phyloP scores from a whole-genome alignment of 2,329 filamentous ascomycete genomes.

The Ascomycota sp. region DNA sequence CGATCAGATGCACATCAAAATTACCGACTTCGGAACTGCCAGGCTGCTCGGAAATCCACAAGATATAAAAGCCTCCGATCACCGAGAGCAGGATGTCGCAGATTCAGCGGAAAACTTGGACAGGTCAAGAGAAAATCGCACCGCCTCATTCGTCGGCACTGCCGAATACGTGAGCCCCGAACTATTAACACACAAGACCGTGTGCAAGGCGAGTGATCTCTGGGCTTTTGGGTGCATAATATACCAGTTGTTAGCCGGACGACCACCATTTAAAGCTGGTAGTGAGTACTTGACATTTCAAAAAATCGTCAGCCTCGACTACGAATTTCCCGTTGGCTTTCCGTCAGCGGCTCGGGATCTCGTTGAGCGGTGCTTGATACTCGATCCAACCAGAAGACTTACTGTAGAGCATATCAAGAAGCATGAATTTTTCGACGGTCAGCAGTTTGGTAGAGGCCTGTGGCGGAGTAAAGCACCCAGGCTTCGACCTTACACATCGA shows the following conservation, averaged over 20 bases:
- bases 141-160: slow-evolving; percentile 90
- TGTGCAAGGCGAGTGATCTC: slow-evolving; percentile 90
- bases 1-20: slow-evolving; percentile 93
- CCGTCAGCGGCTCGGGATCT: slow-evolving; percentile 71
- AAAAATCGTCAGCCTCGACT: slow-evolving; percentile 88
- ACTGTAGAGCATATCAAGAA: slow-evolving; percentile 94
- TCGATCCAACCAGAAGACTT: slow-evolving; percentile 67
- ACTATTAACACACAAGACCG: slow-evolving; percentile 87
- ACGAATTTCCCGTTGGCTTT: slow-evolving; percentile 80
- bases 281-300: slow-evolving; percentile 97
- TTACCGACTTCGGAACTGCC: slow-evolving; percentile 97
- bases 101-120: no score
- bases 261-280: slow-evolving; percentile 86
- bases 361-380: slow-evolving; percentile 72
- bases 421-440: slow-evolving; percentile 82
- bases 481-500: slow-evolving; percentile 65
- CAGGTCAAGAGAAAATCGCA: slow-evolving; percentile 44
- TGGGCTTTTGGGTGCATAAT: slow-evolving; percentile 99
- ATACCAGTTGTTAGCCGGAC: slow-evolving; percentile 86
- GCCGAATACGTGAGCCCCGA: slow-evolving; percentile 97
- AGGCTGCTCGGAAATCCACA: slow-evolving; percentile 46
- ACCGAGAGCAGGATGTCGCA: no score
- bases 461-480: slow-evolving; percentile 85
- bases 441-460: slow-evolving; percentile 61
- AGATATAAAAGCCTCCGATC: slow-evolving; percentile 16